These are phyloP conservation scores for Boeremia exigua DNA, from an alignment of 2,329 filamentous ascomycete species.

Conservation along the genomic window DNA sequence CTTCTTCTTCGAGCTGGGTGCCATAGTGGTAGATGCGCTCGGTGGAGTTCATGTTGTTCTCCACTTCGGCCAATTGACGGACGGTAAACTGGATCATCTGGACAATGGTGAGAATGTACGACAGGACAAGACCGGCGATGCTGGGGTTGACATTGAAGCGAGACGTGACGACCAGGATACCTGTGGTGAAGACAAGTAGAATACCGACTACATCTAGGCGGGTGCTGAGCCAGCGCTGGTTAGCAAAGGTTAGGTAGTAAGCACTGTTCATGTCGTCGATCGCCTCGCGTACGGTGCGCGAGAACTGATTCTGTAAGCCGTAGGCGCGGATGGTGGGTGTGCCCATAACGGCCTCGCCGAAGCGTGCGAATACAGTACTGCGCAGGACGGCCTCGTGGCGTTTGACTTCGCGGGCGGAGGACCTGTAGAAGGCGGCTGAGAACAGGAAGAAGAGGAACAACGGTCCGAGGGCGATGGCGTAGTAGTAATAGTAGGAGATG, in stretches of 20 bases:
- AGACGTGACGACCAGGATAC: conserved; percentile 89
- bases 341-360: conserved; percentile 85
- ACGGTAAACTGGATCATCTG: conserved; percentile 97
- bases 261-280: conserved; percentile 94
- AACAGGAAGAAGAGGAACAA: conserved; percentile 80
- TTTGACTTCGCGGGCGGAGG: conserved; percentile 92
- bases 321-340: conserved; percentile 89
- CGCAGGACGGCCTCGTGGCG: conserved; percentile 89
- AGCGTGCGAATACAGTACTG: conserved; percentile 87
- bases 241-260: conserved; percentile 94
- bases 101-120: conserved; percentile 90
- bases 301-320: conserved; percentile 78
- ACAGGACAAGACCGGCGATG: conserved; percentile 85
- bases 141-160: conserved; percentile 85
- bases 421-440: conserved; percentile 84
- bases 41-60: conserved; percentile 97
- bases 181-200: conserved; percentile 82
- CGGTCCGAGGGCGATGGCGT: conserved; percentile 71
- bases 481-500: conserved; percentile 95
- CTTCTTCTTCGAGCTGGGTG: conserved; percentile 84
- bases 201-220: conserved; percentile 86
- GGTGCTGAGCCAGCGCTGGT: conserved; percentile 90
- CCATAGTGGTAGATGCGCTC: conserved; percentile 93
- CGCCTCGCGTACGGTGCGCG: conserved; percentile 69
- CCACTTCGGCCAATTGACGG: conserved; percentile 90